Evolutionary conservation across 2,329 filamentous ascomycete species (phyloP).

Genomic region (Trichoderma harzianum): DNA sequence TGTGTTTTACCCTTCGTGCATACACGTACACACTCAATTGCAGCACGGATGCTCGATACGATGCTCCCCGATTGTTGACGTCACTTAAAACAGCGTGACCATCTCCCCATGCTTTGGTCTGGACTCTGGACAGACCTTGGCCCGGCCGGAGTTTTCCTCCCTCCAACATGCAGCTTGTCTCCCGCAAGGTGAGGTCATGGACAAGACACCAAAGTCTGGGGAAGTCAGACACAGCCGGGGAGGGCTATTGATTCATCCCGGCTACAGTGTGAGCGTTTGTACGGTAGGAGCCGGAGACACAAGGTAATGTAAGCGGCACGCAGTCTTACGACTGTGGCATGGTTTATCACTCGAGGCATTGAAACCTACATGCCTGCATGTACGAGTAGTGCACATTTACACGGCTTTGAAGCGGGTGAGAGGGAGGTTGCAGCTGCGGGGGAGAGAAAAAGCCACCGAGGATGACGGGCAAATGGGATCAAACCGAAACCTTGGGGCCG

Average conservation of each 20-base stretch:
- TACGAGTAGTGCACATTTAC: not conserved
- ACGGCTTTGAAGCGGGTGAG: not conserved
- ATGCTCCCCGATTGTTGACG: constrained; percentile 14
- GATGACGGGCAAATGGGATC: not conserved
- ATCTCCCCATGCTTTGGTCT: not conserved
- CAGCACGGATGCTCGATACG: not conserved
- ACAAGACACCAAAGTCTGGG: constrained; percentile 5
- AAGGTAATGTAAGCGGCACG: not conserved
- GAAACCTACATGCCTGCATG: not conserved
- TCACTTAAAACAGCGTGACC: not conserved
- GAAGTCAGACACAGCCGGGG: not conserved
- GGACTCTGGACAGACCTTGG: constrained; percentile 2
- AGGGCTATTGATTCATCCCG: not conserved
- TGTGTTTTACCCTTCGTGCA: not conserved
- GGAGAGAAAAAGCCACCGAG: not conserved
- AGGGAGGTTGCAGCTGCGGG: not conserved
- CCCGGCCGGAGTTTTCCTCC: not conserved
- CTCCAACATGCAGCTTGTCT: not conserved
- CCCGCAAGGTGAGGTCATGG: constrained; percentile 16
- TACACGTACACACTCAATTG: not conserved
- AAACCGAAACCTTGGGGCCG: not conserved
- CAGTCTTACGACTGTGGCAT: constrained; percentile 11
- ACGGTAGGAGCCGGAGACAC: not conserved
- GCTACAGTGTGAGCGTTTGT: constrained; percentile 9
- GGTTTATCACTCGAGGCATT: constrained; percentile 1